Percentiles rank a stretch among this genome's conserved stretches.
phyloP scores from a whole-genome alignment of 768 basidiomycete genomes.

The Pleurotus citrinopileatus region DNA sequence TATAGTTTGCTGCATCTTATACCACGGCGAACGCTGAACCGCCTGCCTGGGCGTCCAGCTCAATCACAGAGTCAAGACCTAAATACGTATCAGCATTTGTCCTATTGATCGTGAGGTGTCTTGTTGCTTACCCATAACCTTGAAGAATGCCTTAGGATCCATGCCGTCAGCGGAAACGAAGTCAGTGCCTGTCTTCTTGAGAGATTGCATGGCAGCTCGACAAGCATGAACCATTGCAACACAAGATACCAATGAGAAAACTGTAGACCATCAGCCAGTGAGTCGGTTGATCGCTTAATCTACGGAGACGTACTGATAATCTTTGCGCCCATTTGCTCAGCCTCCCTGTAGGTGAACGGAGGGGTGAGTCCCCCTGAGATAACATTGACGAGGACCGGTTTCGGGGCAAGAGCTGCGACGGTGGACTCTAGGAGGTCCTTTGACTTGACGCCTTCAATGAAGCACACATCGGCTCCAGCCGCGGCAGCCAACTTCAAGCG shows the following conservation, averaged over 20 bases:
- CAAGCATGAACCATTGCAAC: constrained; percentile 46
- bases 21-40: constrained; percentile 56
- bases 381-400: constrained; percentile 47
- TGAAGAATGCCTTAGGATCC: constrained; percentile 50
- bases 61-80: constrained; percentile 53
- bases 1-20: constrained; percentile 21
- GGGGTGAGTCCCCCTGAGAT: constrained; percentile 50
- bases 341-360: constrained; percentile 44
- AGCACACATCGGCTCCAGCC: constrained; percentile 44
- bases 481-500: constrained; percentile 44
- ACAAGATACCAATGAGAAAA: constrained; percentile 47
- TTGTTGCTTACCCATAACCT: constrained; percentile 38
- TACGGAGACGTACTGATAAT: constrained; percentile 35
- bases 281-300: too few species aligned
- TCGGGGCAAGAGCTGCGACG: constrained; percentile 35
- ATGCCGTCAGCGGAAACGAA: constrained; percentile 33
- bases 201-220: constrained; percentile 41
- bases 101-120: neutral
- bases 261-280: constrained; percentile 21
- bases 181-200: constrained; percentile 50
- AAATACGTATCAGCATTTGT: neutral
- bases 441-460: constrained; percentile 48
- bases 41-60: constrained; percentile 55
- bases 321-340: constrained; percentile 42
- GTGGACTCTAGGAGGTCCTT: constrained; percentile 41